Conservation (phyloP, 208 protist species). For the Giardia muris region DNA sequence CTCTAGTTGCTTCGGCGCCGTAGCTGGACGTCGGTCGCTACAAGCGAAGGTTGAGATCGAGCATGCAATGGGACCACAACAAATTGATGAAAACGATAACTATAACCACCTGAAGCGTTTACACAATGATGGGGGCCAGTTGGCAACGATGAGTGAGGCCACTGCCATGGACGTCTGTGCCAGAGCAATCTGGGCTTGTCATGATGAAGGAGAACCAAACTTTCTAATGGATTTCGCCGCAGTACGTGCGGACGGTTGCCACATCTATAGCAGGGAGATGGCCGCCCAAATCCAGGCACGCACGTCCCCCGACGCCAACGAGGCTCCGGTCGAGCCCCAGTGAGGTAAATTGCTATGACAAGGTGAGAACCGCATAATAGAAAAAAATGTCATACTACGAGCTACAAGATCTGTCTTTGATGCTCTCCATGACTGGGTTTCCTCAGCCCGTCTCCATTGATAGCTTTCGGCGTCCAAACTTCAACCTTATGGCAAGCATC, state of each 20-base stretch:
- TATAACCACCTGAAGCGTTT: background rate
- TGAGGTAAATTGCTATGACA: too few relatives aligned
- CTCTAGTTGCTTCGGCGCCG: background rate
- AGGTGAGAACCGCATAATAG: too few relatives aligned
- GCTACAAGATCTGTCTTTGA: background rate
- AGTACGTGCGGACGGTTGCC: background rate
- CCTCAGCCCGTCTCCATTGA: background rate
- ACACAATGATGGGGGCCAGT: background rate
- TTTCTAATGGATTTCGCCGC: background rate
- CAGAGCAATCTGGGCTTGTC: background rate
- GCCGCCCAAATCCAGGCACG: background rate
- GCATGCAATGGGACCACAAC: background rate
- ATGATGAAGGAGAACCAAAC: background rate
- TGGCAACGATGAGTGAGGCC: background rate
- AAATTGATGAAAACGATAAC: background rate
- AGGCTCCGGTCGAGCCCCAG: too few relatives aligned
- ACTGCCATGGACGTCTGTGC: background rate
- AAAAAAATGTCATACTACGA: background rate
- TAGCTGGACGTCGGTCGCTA: background rate
- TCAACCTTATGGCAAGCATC: background rate
- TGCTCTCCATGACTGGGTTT: background rate
- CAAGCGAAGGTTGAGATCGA: background rate
- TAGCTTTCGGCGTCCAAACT: background rate
- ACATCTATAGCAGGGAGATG: background rate
- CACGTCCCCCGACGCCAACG: too few relatives aligned